Percentiles rank a stretch among this genome's conserved stretches.
Evolutionary conservation across 2,329 filamentous ascomycete species (phyloP).

Genomic region (Paramyrothecium sp.): DNA sequence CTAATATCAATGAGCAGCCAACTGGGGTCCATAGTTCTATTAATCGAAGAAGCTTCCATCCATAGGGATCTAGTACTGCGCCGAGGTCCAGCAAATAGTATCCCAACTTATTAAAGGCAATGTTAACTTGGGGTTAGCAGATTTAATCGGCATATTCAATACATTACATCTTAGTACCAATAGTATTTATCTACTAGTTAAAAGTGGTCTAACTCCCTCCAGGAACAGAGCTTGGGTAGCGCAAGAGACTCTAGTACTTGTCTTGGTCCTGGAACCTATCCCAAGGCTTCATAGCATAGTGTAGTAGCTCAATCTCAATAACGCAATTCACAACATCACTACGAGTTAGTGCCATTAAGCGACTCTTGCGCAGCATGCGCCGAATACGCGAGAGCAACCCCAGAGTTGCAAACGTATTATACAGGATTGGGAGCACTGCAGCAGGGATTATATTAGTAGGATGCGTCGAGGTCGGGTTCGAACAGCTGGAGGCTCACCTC

Average conservation of each 20-base stretch:
- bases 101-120: conserved; percentile 58
- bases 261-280: conserved; percentile 51
- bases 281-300: conserved; percentile 61
- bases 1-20: conserved; percentile 55
- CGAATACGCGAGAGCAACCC: conserved; percentile 59
- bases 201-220: conserved; percentile 66
- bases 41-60: conserved; percentile 55
- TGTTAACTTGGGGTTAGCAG: conserved; percentile 51
- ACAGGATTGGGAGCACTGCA: conserved; percentile 61
- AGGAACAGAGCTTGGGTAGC: conserved; percentile 50
- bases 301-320: conserved; percentile 64
- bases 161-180: conserved; percentile 60
- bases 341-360: conserved; percentile 58
- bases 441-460: not conserved
- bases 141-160: conserved; percentile 61
- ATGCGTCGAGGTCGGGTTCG: not conserved
- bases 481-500: conserved; percentile 28
- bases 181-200: conserved; percentile 63
- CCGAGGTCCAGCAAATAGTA: conserved; percentile 63
- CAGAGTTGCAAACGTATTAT: conserved; percentile 61
- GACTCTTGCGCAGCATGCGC: conserved; percentile 54
- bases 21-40: conserved; percentile 61
- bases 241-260: conserved; percentile 58
- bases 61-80: conserved; percentile 57
- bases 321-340: conserved; percentile 64